Evolutionary conservation across 495 filamentous ascomycete genomes (phyloP).

Genomic region (Xylona heveae): DNA sequence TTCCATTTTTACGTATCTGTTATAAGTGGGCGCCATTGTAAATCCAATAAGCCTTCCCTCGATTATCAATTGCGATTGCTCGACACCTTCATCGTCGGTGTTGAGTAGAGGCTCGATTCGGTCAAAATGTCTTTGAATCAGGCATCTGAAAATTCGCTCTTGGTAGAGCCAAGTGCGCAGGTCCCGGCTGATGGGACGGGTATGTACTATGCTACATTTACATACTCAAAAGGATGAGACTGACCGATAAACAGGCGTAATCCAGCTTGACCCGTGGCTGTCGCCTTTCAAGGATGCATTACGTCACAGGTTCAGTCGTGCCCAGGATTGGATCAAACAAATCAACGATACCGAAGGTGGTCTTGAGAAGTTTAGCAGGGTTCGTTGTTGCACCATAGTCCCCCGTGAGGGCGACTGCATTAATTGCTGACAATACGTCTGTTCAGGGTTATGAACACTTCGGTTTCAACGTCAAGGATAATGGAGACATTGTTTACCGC

Average conservation of each 20-base stretch:
- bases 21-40: too few relatives aligned
- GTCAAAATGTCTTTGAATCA: constrained; percentile 5
- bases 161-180: constrained; percentile 10
- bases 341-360: constrained; percentile 74
- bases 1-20: too few relatives aligned
- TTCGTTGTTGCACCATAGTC: constrained; percentile 16
- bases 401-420: constrained; percentile 1
- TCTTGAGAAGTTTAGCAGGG: constrained; percentile 77
- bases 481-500: constrained; percentile 73
- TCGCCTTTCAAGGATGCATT: constrained; percentile 63
- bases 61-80: too few relatives aligned
- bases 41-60: too few relatives aligned
- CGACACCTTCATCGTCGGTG: too few relatives aligned
- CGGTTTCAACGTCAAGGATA: constrained; percentile 56
- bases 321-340: constrained; percentile 71
- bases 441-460: constrained; percentile 61
- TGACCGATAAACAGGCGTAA: constrained; percentile 36
- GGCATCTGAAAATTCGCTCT: constrained; percentile 9
- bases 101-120: not conserved
- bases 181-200: constrained; percentile 29
- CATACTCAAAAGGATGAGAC: not conserved
- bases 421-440: constrained; percentile 5
- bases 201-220: constrained; percentile 8
- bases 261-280: constrained; percentile 78
- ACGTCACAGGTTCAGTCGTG: constrained; percentile 52